Evolutionary conservation across 2,329 filamentous ascomycete species (phyloP), one percentile per base, ranked within the genome.

Genomic region (Ophiocordyceps camponoti-floridani): DNA sequence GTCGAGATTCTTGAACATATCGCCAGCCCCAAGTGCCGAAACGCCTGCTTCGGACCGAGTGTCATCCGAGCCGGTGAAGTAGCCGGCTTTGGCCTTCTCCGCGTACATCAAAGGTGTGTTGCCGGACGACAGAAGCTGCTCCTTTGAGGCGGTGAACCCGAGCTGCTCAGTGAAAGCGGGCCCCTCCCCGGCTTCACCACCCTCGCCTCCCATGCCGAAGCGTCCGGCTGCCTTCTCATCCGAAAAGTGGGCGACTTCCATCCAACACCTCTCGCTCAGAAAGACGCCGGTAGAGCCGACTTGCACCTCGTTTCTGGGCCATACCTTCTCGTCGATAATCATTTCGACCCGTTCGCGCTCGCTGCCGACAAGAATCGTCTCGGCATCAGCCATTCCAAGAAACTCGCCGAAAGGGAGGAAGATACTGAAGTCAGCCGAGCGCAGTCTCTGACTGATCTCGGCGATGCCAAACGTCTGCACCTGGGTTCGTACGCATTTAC

Each of bases 1-100:
- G 53, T 96, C 89, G 8, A 96, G 71, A 55, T 95, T 94, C 56
- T 87, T 85, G 71, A 98, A 98, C 89, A 98, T 94, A 59, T 98
- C 91, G 8, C 91, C 88, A 44, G 76, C 84, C 42, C 88, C 84
- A 58, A 94, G 82, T 6, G 85, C 87, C n/a, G 89, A 95, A 2
- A 74, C 82, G 4, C 88, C 89, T 8, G 89, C 88, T 44, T 98
- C 91, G 28, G 91, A 96, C 40, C 87, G 85, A 8, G 79, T 70
- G 58, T 98, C 91, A 47, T 94, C 87, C 47, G 64, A 68, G 44
- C 82, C 82, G 44, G 82, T 82, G 54, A 95, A 95, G 58, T 94
- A 95, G 19, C 79, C 82, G 2, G 73, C 79, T 48, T 79, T 75
- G 47, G 73, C 72, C 59, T 87, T 86, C 60, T 95, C 88, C 47